A percentile compares a stretch with the other conserved stretches of the same genome.
phyloP scores from a whole-genome alignment of 768 basidiomycete genomes.

The Leucosporidium creatinivorum region DNA sequence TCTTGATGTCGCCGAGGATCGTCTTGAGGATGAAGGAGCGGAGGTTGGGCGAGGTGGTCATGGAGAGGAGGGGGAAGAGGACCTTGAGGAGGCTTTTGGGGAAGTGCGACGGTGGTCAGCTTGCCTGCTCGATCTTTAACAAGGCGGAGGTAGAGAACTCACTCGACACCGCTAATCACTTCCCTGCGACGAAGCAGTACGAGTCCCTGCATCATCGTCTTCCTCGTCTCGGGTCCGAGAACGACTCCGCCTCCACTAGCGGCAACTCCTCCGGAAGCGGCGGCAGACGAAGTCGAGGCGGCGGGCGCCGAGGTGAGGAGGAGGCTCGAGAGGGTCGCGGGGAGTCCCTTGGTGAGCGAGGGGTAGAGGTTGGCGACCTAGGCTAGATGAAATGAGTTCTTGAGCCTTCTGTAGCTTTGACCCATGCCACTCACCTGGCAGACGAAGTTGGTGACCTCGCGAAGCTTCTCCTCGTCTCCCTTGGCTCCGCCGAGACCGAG shows the following conservation, averaged over 20 bases:
- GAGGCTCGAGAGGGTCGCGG: conserved; percentile 66
- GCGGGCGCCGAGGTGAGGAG: conserved; percentile 70
- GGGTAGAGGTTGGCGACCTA: conserved; percentile 92
- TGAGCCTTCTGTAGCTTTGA: neutral
- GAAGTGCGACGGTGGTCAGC: conserved; percentile 1
- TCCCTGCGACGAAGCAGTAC: conserved; percentile 90
- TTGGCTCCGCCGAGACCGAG: conserved; percentile 33
- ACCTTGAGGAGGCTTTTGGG: conserved; percentile 66
- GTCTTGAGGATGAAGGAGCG: conserved; percentile 83
- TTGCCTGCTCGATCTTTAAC: neutral
- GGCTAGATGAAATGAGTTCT: neutral
- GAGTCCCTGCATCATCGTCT: conserved; percentile 76
- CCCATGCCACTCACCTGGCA: conserved; percentile 54
- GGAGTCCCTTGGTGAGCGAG: conserved; percentile 76
- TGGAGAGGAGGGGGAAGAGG: conserved; percentile 92
- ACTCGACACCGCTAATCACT: conserved; percentile 89
- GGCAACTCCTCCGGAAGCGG: conserved; percentile 1
- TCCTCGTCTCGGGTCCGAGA: conserved; percentile 63
- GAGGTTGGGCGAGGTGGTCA: conserved; percentile 75
- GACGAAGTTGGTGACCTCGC: conserved; percentile 82
- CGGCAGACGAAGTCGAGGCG: conserved; percentile 44
- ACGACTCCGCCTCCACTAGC: conserved; percentile 29
- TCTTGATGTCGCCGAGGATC: conserved; percentile 85
- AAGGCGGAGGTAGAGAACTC: conserved; percentile 38
- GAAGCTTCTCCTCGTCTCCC: conserved; percentile 64